A percentile compares a stretch with the other conserved stretches of the same genome.
phyloP scores from a whole-genome alignment of 2,329 filamentous ascomycete genomes.

The Fusarium aywerte region DNA sequence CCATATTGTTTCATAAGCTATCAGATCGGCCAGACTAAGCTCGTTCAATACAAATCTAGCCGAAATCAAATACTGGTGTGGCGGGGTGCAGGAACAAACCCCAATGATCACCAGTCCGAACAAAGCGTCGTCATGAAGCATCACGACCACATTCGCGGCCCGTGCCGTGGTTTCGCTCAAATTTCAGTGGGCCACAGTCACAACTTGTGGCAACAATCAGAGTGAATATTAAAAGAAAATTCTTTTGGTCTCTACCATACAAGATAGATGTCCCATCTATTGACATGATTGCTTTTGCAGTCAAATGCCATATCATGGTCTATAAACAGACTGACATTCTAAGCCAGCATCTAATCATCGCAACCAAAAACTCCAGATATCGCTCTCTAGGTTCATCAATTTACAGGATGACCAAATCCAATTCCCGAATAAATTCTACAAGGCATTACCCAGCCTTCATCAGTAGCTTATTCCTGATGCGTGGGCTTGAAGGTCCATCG shows the following conservation, averaged over 20 bases:
- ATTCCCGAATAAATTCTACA: conserved; percentile 31
- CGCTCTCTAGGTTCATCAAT: conserved; percentile 36
- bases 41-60: not conserved
- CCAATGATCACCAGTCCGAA: conserved; percentile 2
- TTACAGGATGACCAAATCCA: conserved; percentile 34
- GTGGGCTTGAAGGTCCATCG: conserved; percentile 73
- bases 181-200: not conserved
- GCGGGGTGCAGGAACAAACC: conserved; percentile 23
- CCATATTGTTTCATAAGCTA: not conserved
- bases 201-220: not conserved
- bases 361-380: conserved; percentile 48
- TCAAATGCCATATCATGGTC: conserved; percentile 4
- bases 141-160: conserved; percentile 10
- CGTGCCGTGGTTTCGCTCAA: conserved; percentile 8
- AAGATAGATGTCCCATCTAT: conserved; percentile 1
- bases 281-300: not conserved
- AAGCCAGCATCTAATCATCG: conserved; percentile 33
- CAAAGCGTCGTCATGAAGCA: conserved; percentile 1
- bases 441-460: not conserved
- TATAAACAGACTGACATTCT: conserved; percentile 19
- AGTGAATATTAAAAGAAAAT: not conserved
- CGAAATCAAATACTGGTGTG: conserved; percentile 9
- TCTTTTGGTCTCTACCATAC: conserved; percentile 13
- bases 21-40: not conserved
- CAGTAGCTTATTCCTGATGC: conserved; percentile 47